Conservation (phyloP, 2,329 filamentous ascomycete genomes). For the Gaeumannomyces tritici region DNA sequence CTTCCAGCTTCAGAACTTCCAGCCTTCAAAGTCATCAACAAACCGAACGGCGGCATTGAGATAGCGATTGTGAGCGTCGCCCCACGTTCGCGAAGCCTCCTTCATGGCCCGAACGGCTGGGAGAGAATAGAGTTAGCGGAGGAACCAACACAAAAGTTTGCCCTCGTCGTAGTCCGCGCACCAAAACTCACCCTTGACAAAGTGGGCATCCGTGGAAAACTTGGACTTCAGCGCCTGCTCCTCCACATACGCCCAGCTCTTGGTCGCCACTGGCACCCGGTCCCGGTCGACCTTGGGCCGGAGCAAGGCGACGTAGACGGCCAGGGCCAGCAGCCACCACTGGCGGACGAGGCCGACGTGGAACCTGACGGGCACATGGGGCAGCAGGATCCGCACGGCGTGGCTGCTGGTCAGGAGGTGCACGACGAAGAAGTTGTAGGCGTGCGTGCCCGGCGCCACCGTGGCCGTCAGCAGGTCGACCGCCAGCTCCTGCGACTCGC, state of each 20-base stretch:
- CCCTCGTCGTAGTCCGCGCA: background rate
- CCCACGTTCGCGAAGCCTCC: constrained; percentile 67
- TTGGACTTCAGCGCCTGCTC: constrained; percentile 59
- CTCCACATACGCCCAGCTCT: constrained; percentile 68
- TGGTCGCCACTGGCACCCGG: constrained; percentile 51
- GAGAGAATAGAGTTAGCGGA: background rate
- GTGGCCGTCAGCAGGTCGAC: constrained; percentile 54
- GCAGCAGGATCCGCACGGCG: constrained; percentile 77
- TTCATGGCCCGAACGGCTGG: constrained; percentile 62
- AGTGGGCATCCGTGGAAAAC: constrained; percentile 68
- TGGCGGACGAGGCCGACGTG: constrained; percentile 68
- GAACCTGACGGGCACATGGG: constrained; percentile 61
- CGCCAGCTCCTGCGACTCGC: constrained; percentile 55
- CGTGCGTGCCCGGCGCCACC: constrained; percentile 44
- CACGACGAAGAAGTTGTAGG: constrained; percentile 76
- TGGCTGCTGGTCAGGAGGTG: constrained; percentile 81
- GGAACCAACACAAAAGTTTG: background rate
- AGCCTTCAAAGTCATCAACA: constrained; percentile 63
- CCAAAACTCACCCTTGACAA: constrained; percentile 59
- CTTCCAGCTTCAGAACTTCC: constrained; percentile 26
- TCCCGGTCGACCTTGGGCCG: constrained; percentile 64
- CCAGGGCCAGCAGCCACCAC: constrained; percentile 81
- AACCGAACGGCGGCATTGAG: constrained; percentile 62
- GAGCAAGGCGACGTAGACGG: constrained; percentile 66
- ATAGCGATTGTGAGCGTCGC: constrained; percentile 56